Conservation (phyloP, 148 eudicot species). For the Vaccinium vitisidaea region DNA sequence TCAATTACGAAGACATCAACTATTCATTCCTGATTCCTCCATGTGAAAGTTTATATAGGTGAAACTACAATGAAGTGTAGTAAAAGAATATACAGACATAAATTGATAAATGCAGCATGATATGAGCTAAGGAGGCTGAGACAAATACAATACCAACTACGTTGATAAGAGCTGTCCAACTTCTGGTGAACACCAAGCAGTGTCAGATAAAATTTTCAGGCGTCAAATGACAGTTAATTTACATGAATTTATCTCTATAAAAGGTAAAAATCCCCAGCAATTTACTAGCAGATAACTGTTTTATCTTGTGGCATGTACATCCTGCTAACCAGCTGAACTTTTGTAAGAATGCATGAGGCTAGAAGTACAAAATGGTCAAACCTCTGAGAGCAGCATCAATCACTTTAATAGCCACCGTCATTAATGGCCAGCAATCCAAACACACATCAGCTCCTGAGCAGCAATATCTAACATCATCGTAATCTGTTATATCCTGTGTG, state of each 20-base stretch:
- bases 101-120: not conserved
- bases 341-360: not conserved
- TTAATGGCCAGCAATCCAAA: constrained; percentile 88
- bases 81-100: not conserved
- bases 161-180: too few species aligned
- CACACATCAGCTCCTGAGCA: constrained; percentile 96
- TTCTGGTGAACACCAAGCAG: not conserved
- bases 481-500: constrained; percentile 86
- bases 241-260: not conserved
- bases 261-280: not conserved
- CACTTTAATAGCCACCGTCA: constrained; percentile 94
- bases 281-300: not conserved
- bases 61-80: not conserved
- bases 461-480: constrained; percentile 92
- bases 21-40: not conserved
- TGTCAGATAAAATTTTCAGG: not conserved
- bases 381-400: constrained; percentile 92
- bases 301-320: not conserved
- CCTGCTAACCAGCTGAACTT: not conserved
- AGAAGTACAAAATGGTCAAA: constrained; percentile 24
- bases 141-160: not conserved
- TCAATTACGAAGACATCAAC: not conserved
- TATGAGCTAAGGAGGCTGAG: constrained; percentile 1
- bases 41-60: not conserved
- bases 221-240: not conserved